Base-by-base conservation (phyloP, 78 protist species). In the Cyanophora paradoxa region DNA sequence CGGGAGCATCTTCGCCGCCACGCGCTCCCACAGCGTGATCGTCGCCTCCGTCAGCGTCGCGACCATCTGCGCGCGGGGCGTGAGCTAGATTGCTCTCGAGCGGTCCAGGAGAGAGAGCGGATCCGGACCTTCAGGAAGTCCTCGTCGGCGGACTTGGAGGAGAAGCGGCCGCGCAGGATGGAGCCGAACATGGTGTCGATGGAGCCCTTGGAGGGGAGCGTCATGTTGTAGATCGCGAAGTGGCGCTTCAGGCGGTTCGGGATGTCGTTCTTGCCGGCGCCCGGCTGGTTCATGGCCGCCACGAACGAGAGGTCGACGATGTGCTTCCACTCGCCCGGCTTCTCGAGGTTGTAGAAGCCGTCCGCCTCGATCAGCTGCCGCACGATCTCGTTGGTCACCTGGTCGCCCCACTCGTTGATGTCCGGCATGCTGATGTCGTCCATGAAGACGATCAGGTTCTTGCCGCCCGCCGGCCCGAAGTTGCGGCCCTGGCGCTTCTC, bases 351-450 rank as follows among this genome's bases (percentile, higher is more conserved):
- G 82, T 85, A 89, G 61, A 13, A 44, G 52, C 13, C 80, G n/a
- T 2, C n/a, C 6, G 33, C 57, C 57, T 30, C 74, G 28, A 75
- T 6, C 17, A 74, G 44, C 50, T 82, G 86, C 2, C 81, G 76
- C 24, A 75, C 22, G 28, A 82, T n/a, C 68, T 70, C 80, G 22
- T n/a, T 11, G 50, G 58, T 57, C 8, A 13, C 13, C 46, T 24
- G 33, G 58, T 59, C 77, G 30, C 71, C 74, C 70, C 76, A 81
- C 13, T 1, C 19, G 68, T 64, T 61, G 71, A 59, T 65, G 33
- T 57, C 76, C 17, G 97, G 97, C 92, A 90, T 86, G 52, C 67
- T 70, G 74, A 90, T 42, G 64, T 93, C 93, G 81, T 93, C 97
- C 59, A 93, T 14, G 70, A 93, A 88, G 40, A 82, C 31, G 37